These are phyloP conservation scores for Micractinium conductrix DNA, from an alignment of 139 green algal species.

Conservation along the genomic window DNA sequence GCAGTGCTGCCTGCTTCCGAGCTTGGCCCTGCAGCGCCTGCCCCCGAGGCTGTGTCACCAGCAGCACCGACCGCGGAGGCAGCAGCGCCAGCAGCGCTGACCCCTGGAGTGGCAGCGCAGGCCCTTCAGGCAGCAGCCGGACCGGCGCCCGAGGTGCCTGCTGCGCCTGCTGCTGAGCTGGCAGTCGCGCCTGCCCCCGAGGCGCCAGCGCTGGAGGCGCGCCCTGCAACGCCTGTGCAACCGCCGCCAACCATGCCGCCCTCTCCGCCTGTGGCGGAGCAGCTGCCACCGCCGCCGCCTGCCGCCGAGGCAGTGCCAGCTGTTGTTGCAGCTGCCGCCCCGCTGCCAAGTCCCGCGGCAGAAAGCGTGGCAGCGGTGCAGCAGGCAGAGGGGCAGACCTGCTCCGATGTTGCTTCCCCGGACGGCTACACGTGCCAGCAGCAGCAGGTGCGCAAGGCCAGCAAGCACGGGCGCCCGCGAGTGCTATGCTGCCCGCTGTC, in stretches of 20 bases:
- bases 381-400: neutral
- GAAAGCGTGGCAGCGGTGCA: conserved; percentile 4
- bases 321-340: neutral
- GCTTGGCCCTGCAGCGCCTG: neutral
- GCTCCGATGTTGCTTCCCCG: neutral
- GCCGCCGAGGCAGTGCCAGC: neutral
- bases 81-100: neutral
- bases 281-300: neutral
- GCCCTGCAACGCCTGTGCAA: no score
- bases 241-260: no score
- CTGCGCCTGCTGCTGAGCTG: no score
- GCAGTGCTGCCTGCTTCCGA: no score
- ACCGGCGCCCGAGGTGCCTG: no score
- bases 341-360: neutral
- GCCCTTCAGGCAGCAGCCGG: no score
- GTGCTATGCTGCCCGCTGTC: neutral
- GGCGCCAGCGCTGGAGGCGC: no score
- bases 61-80: neutral
- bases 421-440: conserved; percentile 3
- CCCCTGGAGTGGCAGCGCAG: neutral
- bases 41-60: neutral
- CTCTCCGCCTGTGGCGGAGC: no score
- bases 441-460: neutral
- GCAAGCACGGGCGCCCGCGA: neutral
- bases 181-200: no score